Conservation (phyloP, 495 filamentous ascomycete genomes). For the Cercophora sp. region DNA sequence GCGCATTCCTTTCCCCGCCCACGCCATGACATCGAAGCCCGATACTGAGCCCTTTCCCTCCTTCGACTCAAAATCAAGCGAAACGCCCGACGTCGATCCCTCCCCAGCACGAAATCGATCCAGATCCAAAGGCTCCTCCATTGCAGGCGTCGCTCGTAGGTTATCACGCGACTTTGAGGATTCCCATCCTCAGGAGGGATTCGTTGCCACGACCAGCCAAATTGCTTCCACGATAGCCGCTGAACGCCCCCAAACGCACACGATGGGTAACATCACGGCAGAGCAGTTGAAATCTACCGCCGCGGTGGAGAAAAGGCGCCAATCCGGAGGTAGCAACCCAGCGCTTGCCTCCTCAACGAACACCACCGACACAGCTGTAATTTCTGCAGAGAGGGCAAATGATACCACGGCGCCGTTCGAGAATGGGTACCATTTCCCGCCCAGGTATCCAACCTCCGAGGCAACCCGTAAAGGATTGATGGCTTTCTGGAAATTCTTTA, state of each 20-base stretch:
- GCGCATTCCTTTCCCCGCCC: too few relatives aligned
- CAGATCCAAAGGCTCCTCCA: constrained; percentile 22
- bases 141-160: constrained; percentile 32
- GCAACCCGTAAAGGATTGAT: constrained; percentile 50
- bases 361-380: constrained; percentile 14
- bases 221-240: constrained; percentile 24
- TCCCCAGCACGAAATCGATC: constrained; percentile 8
- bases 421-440: constrained; percentile 69
- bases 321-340: too few relatives aligned
- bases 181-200: constrained; percentile 46
- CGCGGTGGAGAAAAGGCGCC: too few relatives aligned
- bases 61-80: background rate
- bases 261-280: background rate
- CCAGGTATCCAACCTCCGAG: constrained; percentile 61
- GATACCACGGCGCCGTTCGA: constrained; percentile 26
- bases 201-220: constrained; percentile 51
- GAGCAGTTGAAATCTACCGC: too few relatives aligned
- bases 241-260: background rate
- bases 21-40: too few relatives aligned
- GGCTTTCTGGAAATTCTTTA: constrained; percentile 52
- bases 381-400: constrained; percentile 1
- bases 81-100: background rate
- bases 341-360: too few relatives aligned
- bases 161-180: constrained; percentile 45
- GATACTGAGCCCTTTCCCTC: constrained; percentile 2